Base-by-base conservation (phyloP, 768 basidiomycete genomes). In the Termitomyces sp. region DNA sequence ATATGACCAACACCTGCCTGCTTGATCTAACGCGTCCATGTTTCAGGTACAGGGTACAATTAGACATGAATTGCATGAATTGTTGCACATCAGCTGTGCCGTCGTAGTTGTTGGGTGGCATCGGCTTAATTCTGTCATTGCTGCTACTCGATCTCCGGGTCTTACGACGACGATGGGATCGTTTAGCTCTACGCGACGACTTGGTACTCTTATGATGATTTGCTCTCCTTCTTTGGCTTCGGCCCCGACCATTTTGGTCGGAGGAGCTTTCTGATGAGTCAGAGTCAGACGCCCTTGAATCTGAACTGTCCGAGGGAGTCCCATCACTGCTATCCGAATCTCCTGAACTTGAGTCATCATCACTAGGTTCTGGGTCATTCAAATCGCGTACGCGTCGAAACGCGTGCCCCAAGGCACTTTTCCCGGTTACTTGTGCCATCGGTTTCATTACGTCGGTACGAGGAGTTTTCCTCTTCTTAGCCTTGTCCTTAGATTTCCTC, bases 241-340 rank as follows among this genome's bases (percentile, higher is more conserved):
- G 13, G 5, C 12, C 10, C 0, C 7, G 4, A 12, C 5, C 2
- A 8, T 2, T 5, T 5, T 23, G 1, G 12, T 13, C 6, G 5
- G 13, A 47, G 5, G 23, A 47, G 46, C 46, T 14, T 5, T 28
- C 47, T 14, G 14, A 48, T 1, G 47, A 48, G 46, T 13, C 20
- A 14, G 4, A 5, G 6, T 6, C 16, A 0, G 5, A 6, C 1
- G 14, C 0, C 1, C 26, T 28, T 0, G 2, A 30, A 0, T 16
- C 47, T 14, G 28, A 18, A 0, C 18, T 14, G 2, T 48, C 28
- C 1, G 28, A 48, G 26, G 30, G 5, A 8, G 5, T 14, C 3
- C 1, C 5, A 7, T 26, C 16, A 7, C 14, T 28, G 14, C 47
- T 48, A 2, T 28, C 14, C 4, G 4, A 20, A 12, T 48, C 26